Evolutionary conservation across 2,329 filamentous ascomycete genomes (phyloP).

Genomic region (Clonostachys solani): DNA sequence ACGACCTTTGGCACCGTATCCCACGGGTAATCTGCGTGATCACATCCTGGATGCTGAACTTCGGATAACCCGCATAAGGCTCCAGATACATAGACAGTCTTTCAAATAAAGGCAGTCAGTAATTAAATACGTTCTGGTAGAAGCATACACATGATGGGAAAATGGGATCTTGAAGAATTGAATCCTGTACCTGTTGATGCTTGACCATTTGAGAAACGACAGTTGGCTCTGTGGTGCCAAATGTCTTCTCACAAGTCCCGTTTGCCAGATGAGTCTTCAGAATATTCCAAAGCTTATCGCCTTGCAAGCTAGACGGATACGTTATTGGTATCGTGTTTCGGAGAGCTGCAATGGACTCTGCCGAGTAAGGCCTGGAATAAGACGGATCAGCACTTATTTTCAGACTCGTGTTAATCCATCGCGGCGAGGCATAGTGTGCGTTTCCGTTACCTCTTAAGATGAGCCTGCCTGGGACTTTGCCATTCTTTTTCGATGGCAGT

Average conservation of each 20-base stretch:
- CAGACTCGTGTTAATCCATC: background rate
- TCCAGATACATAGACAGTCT: constrained; percentile 32
- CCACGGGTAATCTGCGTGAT: constrained; percentile 35
- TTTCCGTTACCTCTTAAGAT: constrained; percentile 14
- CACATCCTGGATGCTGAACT: constrained; percentile 27
- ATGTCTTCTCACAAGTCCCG: constrained; percentile 27
- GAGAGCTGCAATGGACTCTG: constrained; percentile 24
- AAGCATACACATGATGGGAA: too few relatives aligned
- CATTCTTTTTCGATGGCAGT: constrained; percentile 25
- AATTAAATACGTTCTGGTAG: background rate
- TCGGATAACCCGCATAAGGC: constrained; percentile 31
- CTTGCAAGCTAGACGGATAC: constrained; percentile 14
- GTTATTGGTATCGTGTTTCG: constrained; percentile 21
- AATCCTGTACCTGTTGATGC: constrained; percentile 14
- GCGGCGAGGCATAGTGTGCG: too few relatives aligned
- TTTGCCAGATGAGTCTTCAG: constrained; percentile 23
- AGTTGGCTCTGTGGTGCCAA: constrained; percentile 29
- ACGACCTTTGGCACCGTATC: constrained; percentile 35
- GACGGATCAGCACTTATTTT: background rate
- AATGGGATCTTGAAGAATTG: background rate
- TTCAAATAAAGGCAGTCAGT: background rate
- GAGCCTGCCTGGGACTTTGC: constrained; percentile 16
- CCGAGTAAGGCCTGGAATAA: constrained; percentile 17
- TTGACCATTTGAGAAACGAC: constrained; percentile 28
- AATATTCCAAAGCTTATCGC: constrained; percentile 27